A percentile compares a stretch with the other conserved stretches of the same genome.
Conservation (phyloP, 352 stramenopile genomes). For the Globisporangium spinosum region DNA sequence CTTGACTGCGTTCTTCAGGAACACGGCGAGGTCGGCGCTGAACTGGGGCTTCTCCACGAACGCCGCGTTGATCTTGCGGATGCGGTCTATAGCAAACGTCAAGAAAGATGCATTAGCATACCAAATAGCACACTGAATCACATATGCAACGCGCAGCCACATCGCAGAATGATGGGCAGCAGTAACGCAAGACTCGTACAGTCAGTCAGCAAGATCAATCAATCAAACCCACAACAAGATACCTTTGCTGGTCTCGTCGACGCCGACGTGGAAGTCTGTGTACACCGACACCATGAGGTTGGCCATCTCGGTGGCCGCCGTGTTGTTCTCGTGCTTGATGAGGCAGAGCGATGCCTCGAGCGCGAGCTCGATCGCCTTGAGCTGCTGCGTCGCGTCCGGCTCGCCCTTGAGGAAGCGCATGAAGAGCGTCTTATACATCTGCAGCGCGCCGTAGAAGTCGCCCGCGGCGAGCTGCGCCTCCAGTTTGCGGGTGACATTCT, state of each 20-base stretch:
- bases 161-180: constrained; percentile 11
- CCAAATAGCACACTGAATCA: background rate
- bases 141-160: background rate
- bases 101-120: background rate
- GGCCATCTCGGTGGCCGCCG: constrained; percentile 74
- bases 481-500: constrained; percentile 79
- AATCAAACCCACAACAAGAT: background rate
- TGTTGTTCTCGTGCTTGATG: constrained; percentile 70
- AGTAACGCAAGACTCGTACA: background rate
- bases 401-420: constrained; percentile 84
- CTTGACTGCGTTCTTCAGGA: constrained; percentile 83
- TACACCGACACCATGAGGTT: constrained; percentile 78
- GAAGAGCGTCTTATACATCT: constrained; percentile 91
- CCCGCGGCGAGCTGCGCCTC: constrained; percentile 64
- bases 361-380: constrained; percentile 60
- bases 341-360: constrained; percentile 64
- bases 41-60: constrained; percentile 68
- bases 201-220: background rate
- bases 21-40: constrained; percentile 55
- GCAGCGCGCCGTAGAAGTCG: constrained; percentile 84
- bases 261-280: constrained; percentile 56
- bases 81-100: constrained; percentile 24
- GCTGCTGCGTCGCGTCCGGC: constrained; percentile 43
- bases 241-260: constrained; percentile 71
- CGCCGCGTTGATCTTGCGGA: constrained; percentile 58